A percentile compares a stretch with the other conserved stretches of the same genome.
These are phyloP conservation scores for Beta vulgaris DNA, from an alignment of 148 eudicot species.

Conservation along the genomic window DNA sequence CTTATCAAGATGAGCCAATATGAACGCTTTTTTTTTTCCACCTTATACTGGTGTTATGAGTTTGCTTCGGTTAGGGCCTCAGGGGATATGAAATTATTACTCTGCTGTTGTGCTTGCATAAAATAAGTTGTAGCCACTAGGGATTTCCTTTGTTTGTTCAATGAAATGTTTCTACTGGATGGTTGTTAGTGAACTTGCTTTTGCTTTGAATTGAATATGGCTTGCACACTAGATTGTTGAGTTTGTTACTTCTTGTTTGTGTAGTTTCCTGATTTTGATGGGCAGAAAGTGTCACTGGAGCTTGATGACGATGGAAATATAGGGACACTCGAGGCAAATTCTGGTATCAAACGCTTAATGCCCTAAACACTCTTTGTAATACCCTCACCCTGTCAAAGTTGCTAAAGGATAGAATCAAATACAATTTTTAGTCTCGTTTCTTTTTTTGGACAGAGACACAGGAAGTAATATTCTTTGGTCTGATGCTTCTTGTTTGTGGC, in stretches of 20 bases:
- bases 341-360: conserved; percentile 39
- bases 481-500: conserved; percentile 25
- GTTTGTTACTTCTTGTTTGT: conserved; percentile 20
- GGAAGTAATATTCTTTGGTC: background rate
- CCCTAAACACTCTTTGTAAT: background rate
- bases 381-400: background rate
- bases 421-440: background rate
- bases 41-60: too few relatives aligned
- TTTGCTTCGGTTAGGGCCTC: too few relatives aligned
- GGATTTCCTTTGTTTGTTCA: background rate
- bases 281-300: conserved; percentile 52
- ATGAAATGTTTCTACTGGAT: background rate
- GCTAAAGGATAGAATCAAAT: background rate
- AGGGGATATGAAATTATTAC: too few relatives aligned
- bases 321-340: conserved; percentile 56
- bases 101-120: background rate
- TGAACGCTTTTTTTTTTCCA: too few relatives aligned
- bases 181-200: background rate
- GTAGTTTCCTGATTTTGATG: conserved; percentile 66
- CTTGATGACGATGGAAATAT: conserved; percentile 56
- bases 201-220: conserved; percentile 5
- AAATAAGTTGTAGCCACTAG: background rate
- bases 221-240: conserved; percentile 1
- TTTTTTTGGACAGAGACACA: background rate
- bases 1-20: too few relatives aligned